Percentiles rank a stretch among this genome's conserved stretches.
phyloP scores from a whole-genome alignment of 2,329 filamentous ascomycete genomes.

The Exophiala alcalophila region DNA sequence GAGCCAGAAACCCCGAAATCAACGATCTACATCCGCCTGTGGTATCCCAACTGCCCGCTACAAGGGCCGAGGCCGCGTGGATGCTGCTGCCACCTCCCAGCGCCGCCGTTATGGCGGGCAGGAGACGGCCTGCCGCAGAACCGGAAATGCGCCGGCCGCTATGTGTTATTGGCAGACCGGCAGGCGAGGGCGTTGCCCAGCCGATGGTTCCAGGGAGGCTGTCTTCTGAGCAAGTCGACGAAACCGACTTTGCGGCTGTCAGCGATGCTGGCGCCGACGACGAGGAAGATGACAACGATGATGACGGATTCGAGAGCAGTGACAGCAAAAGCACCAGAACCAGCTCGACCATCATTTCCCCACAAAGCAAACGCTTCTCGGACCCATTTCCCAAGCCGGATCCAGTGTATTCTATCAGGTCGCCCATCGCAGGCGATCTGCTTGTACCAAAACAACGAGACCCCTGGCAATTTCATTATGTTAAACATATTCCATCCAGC shows the following conservation, averaged over 20 bases:
- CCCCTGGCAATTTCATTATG: slow-evolving; percentile 27
- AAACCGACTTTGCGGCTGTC: background rate
- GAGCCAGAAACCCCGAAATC: slow-evolving; percentile 65
- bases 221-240: slow-evolving; percentile 16
- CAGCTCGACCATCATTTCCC: background rate
- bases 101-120: slow-evolving; percentile 87
- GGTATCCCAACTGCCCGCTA: slow-evolving; percentile 69
- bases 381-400: slow-evolving; percentile 18
- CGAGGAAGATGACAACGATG: slow-evolving; percentile 3
- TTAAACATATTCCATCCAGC: too few species aligned
- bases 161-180: slow-evolving; percentile 23
- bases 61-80: slow-evolving; percentile 73
- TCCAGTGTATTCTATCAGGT: slow-evolving; percentile 3
- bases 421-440: slow-evolving; percentile 12
- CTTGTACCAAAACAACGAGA: slow-evolving; percentile 20
- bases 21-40: slow-evolving; percentile 85
- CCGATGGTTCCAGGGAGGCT: slow-evolving; percentile 1
- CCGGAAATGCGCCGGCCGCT: slow-evolving; percentile 24
- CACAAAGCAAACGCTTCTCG: slow-evolving; percentile 16
- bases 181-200: slow-evolving; percentile 2
- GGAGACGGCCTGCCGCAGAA: slow-evolving; percentile 49
- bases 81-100: slow-evolving; percentile 92
- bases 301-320: slow-evolving; percentile 1
- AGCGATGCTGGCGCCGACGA: slow-evolving; percentile 11
- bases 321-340: slow-evolving; percentile 3